These are phyloP conservation scores for Nicotiana obtusifolia DNA, from an alignment of 257 asterid genomes.

Conservation along the genomic window DNA sequence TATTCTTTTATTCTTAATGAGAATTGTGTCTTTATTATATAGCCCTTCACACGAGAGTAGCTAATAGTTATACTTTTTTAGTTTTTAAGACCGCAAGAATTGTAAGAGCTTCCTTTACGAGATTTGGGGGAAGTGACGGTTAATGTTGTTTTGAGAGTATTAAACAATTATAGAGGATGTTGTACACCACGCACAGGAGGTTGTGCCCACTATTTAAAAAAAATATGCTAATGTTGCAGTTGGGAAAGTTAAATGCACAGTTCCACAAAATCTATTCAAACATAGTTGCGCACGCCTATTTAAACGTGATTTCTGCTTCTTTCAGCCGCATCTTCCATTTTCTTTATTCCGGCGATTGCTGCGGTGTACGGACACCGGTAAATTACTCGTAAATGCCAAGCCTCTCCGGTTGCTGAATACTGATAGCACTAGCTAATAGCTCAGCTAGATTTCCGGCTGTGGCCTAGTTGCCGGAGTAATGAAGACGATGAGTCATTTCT, in stretches of 20 bases:
- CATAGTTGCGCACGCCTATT: neutral
- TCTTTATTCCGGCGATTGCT: neutral
- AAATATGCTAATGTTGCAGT: neutral
- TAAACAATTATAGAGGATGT: neutral
- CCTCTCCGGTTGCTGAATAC: neutral
- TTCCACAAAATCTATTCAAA: neutral
- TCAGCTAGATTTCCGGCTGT: neutral
- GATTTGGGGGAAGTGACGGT: neutral
- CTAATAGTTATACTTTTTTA: too few species aligned
- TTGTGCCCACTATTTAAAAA: neutral
- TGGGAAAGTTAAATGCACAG: neutral
- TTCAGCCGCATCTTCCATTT: neutral
- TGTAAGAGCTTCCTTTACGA: neutral
- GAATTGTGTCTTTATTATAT: too few species aligned
- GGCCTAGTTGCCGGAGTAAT: neutral
- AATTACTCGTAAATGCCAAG: neutral
- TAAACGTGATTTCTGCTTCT: neutral
- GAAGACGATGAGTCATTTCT: conserved; percentile 3
- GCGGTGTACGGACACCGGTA: neutral
- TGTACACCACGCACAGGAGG: neutral
- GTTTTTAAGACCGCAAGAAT: too few species aligned
- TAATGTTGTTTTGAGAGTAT: neutral
- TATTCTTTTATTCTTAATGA: too few species aligned
- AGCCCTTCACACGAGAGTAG: too few species aligned
- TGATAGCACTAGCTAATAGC: neutral